Evolutionary conservation across 176 grass and related monocot species (phyloP).

Genomic region (Saccharum officinarum): DNA sequence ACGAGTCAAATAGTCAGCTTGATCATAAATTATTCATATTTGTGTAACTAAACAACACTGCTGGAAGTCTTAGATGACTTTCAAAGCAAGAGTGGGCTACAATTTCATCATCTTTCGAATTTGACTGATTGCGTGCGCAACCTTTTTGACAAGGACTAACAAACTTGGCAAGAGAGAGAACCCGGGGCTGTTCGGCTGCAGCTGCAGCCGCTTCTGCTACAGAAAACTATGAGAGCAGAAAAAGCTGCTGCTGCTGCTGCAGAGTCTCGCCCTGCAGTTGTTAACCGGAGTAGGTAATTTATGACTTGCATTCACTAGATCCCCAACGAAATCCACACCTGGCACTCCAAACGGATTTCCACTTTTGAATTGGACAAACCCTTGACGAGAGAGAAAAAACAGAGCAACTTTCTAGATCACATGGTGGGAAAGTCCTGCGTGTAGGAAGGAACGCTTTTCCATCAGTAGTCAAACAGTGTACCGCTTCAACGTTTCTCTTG

Average conservation of each 20-base stretch:
- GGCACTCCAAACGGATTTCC: background rate
- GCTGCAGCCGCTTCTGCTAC: too few relatives aligned
- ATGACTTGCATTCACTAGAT: background rate
- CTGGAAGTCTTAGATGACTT: background rate
- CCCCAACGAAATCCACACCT: background rate
- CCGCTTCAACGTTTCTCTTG: background rate
- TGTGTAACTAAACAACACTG: background rate
- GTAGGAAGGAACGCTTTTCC: background rate
- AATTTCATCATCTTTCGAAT: background rate
- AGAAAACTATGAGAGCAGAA: too few relatives aligned
- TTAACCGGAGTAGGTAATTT: background rate
- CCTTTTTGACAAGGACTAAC: slow-evolving; percentile 29
- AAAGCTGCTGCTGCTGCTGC: too few relatives aligned
- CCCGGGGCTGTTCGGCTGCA: too few relatives aligned
- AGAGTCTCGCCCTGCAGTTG: background rate
- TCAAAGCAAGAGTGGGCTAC: background rate
- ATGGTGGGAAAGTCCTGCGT: background rate
- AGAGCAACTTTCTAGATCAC: background rate
- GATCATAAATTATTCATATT: background rate
- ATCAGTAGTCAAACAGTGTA: slow-evolving; percentile 16
- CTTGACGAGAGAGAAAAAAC: background rate
- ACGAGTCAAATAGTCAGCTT: background rate
- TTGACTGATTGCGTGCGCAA: slow-evolving; percentile 25
- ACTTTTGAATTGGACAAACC: slow-evolving; percentile 27
- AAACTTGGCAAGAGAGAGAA: background rate